Percentiles rank a stretch among this genome's conserved stretches.
Evolutionary conservation across 2,329 filamentous ascomycete species (phyloP).

Genomic region (Cryphonectria parasitica): DNA sequence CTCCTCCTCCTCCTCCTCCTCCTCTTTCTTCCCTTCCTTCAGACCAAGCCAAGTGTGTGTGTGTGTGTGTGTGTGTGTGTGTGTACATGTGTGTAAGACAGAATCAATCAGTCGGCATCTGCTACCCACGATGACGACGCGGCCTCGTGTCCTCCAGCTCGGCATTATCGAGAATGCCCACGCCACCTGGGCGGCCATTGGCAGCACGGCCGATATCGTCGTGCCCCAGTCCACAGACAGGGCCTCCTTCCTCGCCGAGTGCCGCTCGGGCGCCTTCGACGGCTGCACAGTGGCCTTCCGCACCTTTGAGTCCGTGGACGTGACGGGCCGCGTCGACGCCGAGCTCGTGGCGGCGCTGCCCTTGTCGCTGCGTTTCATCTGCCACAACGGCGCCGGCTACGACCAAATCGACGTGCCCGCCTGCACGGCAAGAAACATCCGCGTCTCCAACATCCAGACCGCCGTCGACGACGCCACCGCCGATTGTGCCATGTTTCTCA

Average conservation of each 20-base stretch:
- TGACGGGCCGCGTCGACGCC: constrained; percentile 72
- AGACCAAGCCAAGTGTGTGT: not conserved
- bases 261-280: constrained; percentile 66
- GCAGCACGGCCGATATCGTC: constrained; percentile 67
- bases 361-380: constrained; percentile 58
- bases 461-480: constrained; percentile 84
- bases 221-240: constrained; percentile 59
- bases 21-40: not conserved
- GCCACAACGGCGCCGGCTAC: constrained; percentile 77
- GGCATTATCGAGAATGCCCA: constrained; percentile 68
- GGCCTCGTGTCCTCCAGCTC: constrained; percentile 64
- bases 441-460: constrained; percentile 80
- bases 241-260: constrained; percentile 71
- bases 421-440: constrained; percentile 68
- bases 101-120: not conserved
- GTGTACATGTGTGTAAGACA: not conserved
- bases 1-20: too few relatives aligned
- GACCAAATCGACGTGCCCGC: constrained; percentile 78
- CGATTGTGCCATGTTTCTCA: constrained; percentile 78
- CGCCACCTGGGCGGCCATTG: constrained; percentile 65
- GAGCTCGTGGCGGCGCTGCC: constrained; percentile 67
- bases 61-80: not conserved
- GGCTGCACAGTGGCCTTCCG: constrained; percentile 69
- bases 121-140: not conserved
- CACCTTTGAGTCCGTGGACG: constrained; percentile 65